Evolutionary conservation across 345 rosid genomes (phyloP), one percentile per base, ranked within the genome.

Genomic region (Sapria himalayana): DNA sequence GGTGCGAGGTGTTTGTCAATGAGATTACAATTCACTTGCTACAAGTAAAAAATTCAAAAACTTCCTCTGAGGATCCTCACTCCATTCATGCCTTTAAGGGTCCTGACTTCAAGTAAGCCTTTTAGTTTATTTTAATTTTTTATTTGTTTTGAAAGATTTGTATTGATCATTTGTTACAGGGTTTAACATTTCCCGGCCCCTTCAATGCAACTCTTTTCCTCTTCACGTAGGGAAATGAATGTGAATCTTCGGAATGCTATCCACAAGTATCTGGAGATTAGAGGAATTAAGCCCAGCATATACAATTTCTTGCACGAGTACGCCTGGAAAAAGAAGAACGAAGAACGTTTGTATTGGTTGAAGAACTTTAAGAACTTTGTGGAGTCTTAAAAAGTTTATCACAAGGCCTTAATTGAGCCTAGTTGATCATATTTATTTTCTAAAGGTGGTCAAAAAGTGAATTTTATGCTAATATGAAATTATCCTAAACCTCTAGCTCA

Each of bases 291-390:
- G 41, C 77, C 93, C 14, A 64, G 75, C 62, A 67, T 67, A 6
- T 65, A 78, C 44, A 76, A 78, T 59, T 82, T 74, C 82, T 60
- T 89, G 66, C 81, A 72, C 35, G 98, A 76, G 65, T 79, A 82
- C 61, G 79, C 79, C 93, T 60, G 72, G 54, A 76, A 74, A 65
- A 89, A 89, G 55, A 85, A 79, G 56, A 72, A 73, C 31, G 55
- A 66, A 12, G 93, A 76, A 46, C 73, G 65, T 49, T 7, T 74
- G 37, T 44, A 48, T 20, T 78, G 94, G 97, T 54, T 86, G 74
- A 66, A 72, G 45, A 61, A 70, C 52, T 73, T 86, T 15, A 81
- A 63, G 73, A 61, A 61, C 18, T 82, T 89, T 15, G 29, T 89
- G 9, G 64, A 65, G 49, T 68, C 57, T 10, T 78, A 64, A 55